Percentiles rank a stretch among this genome's conserved stretches.
These are phyloP conservation scores for Candida labiduridarum DNA, from an alignment of 1,139 yeast species.

Conservation along the genomic window DNA sequence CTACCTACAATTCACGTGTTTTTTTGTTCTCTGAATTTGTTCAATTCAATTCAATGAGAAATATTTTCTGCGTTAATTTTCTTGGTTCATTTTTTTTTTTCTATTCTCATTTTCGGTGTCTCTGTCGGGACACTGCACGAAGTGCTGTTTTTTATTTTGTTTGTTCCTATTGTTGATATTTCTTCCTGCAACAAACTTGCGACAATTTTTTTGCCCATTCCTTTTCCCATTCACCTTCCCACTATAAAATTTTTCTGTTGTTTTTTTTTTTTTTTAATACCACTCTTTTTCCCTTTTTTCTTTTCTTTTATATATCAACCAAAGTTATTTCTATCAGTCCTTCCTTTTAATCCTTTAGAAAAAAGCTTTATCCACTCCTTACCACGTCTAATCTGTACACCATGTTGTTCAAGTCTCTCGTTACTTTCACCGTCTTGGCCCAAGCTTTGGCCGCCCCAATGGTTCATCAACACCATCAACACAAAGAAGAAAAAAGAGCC, in stretches of 20 bases:
- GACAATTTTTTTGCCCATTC: neutral
- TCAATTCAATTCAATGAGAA: too few relatives aligned
- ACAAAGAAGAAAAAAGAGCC: slow-evolving; percentile 44
- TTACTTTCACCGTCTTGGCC: slow-evolving; percentile 38
- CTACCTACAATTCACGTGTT: neutral
- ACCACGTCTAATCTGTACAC: neutral
- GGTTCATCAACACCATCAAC: slow-evolving; percentile 41
- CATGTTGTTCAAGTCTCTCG: slow-evolving; percentile 54
- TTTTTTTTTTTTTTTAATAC: neutral
- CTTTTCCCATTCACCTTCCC: neutral
- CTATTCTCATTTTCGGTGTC: neutral
- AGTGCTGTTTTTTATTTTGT: neutral
- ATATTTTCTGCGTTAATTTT: too few relatives aligned
- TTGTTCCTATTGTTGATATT: neutral
- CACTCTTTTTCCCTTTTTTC: neutral
- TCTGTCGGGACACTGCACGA: neutral
- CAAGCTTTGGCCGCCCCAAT: slow-evolving; percentile 30
- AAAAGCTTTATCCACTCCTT: slow-evolving; percentile 7
- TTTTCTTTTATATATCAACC: slow-evolving; percentile 4
- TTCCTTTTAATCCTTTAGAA: slow-evolving; percentile 13
- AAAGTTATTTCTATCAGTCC: slow-evolving; percentile 14
- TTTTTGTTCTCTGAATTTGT: too few relatives aligned
- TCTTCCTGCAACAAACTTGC: neutral
- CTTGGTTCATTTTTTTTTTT: neutral
- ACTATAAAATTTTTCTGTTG: neutral